Evolutionary conservation across 192 early-diverging fungal species (phyloP).

Genomic region (Chytriomyces confervae): DNA sequence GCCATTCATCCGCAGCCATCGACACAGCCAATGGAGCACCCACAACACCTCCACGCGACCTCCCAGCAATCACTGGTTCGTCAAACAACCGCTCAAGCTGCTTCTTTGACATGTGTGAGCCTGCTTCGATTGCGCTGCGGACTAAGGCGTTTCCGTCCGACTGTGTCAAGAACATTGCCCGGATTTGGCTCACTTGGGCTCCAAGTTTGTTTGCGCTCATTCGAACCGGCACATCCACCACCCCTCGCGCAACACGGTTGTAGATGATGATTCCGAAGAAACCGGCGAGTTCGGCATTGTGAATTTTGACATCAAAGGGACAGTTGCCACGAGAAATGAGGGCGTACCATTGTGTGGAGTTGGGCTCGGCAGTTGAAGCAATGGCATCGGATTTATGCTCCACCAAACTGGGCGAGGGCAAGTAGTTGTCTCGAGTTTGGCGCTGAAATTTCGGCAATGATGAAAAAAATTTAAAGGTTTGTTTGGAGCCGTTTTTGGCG

Average conservation of each 20-base stretch:
- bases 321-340: conserved; percentile 49
- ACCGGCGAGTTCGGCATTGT: conserved; percentile 50
- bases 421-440: background rate
- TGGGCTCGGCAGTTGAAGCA: background rate
- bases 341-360: conserved; percentile 30
- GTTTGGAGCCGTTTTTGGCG: background rate
- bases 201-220: conserved; percentile 36
- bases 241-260: conserved; percentile 22
- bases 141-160: conserved; percentile 20
- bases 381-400: background rate
- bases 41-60: background rate
- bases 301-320: conserved; percentile 52
- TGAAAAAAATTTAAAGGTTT: no score
- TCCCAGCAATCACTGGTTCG: background rate
- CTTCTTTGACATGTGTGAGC: background rate
- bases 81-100: background rate
- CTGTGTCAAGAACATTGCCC: conserved; percentile 45
- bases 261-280: conserved; percentile 48
- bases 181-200: conserved; percentile 10
- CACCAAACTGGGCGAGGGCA: background rate
- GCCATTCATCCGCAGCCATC: conserved; percentile 26
- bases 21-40: conserved; percentile 1
- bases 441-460: no score
- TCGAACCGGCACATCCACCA: conserved; percentile 38
- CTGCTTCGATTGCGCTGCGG: background rate